Conservation (phyloP, 306 rosid species). For the Dryas octopetala region DNA sequence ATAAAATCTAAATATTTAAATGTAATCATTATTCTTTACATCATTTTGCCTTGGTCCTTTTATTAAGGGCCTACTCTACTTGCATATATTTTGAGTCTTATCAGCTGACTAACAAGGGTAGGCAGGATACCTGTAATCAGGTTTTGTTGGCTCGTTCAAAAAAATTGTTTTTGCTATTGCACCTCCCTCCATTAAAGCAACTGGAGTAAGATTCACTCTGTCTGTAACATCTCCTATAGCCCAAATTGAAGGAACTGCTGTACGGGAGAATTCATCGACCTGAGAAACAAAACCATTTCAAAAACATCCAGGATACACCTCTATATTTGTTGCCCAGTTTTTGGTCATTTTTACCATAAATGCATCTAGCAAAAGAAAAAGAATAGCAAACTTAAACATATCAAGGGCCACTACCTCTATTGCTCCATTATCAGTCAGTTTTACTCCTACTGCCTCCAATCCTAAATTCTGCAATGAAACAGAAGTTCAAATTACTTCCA, state of each 20-base stretch:
- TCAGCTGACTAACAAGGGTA: conserved; percentile 23
- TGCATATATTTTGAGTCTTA: background rate
- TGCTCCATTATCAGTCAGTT: conserved; percentile 66
- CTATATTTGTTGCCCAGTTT: background rate
- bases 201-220: conserved; percentile 91
- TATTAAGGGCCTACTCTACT: background rate
- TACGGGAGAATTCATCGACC: conserved; percentile 92
- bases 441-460: conserved; percentile 87
- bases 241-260: conserved; percentile 94
- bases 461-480: conserved; percentile 71
- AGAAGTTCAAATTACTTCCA: conserved; percentile 26
- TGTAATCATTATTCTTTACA: background rate
- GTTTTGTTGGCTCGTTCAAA: conserved; percentile 82
- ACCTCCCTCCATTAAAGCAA: conserved; percentile 98
- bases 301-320: background rate
- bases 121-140: conserved; percentile 72
- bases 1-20: background rate
- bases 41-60: background rate
- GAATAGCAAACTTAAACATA: conserved; percentile 22
- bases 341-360: background rate
- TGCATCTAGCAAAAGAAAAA: background rate
- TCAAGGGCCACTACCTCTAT: conserved; percentile 61
- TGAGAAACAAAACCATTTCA: conserved; percentile 25
- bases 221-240: conserved; percentile 97
- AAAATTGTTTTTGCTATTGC: conserved; percentile 81